These are phyloP conservation scores for Xylaria sp. DNA, from an alignment of 2,329 filamentous ascomycete species.

Conservation along the genomic window DNA sequence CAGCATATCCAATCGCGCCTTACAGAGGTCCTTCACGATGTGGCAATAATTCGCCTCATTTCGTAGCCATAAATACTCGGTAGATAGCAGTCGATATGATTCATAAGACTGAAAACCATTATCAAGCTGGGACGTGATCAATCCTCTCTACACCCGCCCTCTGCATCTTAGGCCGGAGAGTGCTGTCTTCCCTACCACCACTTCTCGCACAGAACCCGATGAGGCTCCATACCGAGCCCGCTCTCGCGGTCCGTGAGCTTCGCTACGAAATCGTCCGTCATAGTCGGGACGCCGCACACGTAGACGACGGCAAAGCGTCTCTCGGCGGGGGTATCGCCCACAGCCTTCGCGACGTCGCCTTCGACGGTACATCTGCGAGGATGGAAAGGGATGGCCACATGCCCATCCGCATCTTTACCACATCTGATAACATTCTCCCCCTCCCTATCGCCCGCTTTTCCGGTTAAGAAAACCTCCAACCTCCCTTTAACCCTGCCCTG, in stretches of 20 bases:
- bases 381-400: constrained; percentile 46
- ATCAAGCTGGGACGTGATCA: too few relatives aligned
- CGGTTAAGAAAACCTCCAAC: constrained; percentile 62
- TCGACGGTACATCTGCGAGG: constrained; percentile 56
- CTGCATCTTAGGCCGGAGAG: not conserved
- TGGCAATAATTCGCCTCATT: too few relatives aligned
- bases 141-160: not conserved
- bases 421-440: not conserved
- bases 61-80: too few relatives aligned
- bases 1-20: too few relatives aligned
- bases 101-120: too few relatives aligned
- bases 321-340: constrained; percentile 52
- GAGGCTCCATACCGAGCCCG: constrained; percentile 55
- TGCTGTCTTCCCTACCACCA: constrained; percentile 65
- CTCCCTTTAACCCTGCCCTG: constrained; percentile 53
- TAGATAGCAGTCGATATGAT: too few relatives aligned
- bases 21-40: too few relatives aligned
- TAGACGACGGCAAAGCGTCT: constrained; percentile 66
- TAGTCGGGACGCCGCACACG: constrained; percentile 73
- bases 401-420: constrained; percentile 25
- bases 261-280: constrained; percentile 74
- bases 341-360: constrained; percentile 55
- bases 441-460: constrained; percentile 9
- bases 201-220: constrained; percentile 68
- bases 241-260: constrained; percentile 52